Percentiles rank a stretch among this genome's conserved stretches.
Evolutionary conservation across 2,329 filamentous ascomycete species (phyloP).

Genomic region (Hypoxylon sp.): DNA sequence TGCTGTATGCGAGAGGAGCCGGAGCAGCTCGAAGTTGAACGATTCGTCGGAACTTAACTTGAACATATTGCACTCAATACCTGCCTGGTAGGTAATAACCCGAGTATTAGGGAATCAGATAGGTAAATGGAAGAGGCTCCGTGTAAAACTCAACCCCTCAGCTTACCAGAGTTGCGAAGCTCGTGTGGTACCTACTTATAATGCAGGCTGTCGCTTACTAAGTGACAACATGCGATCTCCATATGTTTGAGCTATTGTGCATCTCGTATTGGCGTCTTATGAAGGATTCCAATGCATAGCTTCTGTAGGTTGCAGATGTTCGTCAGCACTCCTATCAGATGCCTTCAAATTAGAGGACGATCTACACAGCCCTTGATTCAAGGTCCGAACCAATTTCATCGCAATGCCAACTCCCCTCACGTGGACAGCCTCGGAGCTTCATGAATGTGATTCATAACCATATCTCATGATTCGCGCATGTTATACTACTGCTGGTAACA

Average conservation of each 20-base stretch:
- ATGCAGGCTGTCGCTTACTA: not conserved
- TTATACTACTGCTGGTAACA: too few species aligned
- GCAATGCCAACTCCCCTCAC: too few species aligned
- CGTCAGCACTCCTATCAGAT: not conserved
- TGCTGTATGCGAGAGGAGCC: constrained; percentile 37
- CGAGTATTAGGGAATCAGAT: not conserved
- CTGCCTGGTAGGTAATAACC: not conserved
- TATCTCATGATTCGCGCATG: too few species aligned
- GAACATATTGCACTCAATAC: constrained; percentile 12
- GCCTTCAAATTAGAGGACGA: not conserved
- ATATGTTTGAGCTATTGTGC: not conserved
- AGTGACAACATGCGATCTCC: not conserved
- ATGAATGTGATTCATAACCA: too few species aligned
- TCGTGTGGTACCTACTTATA: constrained; percentile 1
- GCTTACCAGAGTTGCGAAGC: not conserved
- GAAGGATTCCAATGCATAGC: not conserved
- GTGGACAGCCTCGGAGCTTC: too few species aligned
- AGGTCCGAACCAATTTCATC: too few species aligned
- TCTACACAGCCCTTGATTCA: too few species aligned
- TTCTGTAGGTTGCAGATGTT: not conserved
- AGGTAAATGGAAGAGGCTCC: not conserved
- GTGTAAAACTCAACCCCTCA: not conserved
- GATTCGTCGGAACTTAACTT: constrained; percentile 34
- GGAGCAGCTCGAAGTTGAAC: constrained; percentile 49
- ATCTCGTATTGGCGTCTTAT: not conserved